Percentiles rank a stretch among this genome's conserved stretches.
Conservation (phyloP, 1,284 basidiomycete species). For the Trichosporon asahii region DNA sequence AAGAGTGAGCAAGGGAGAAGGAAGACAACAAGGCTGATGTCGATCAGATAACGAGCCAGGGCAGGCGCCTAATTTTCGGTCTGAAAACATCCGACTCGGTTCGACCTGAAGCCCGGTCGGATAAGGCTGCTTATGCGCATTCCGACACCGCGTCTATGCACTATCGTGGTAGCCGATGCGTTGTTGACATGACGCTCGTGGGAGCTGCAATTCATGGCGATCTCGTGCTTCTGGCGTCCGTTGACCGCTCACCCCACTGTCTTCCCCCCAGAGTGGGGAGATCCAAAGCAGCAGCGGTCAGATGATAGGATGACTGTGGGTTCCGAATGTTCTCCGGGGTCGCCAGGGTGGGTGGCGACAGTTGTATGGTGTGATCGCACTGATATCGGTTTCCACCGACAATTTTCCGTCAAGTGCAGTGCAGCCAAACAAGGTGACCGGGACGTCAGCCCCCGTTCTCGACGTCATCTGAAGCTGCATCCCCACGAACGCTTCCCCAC, state of each 20-base stretch:
- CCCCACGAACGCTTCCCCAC: not conserved
- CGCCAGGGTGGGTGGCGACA: not conserved
- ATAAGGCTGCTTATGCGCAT: not conserved
- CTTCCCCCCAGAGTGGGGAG: not conserved
- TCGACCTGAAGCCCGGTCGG: not conserved
- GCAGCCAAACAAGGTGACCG: not conserved
- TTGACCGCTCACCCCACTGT: not conserved
- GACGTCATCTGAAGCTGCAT: not conserved
- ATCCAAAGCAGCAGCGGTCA: not conserved
- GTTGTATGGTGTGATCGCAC: not conserved
- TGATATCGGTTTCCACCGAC: not conserved
- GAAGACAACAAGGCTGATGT: not conserved
- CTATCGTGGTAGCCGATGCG: not conserved
- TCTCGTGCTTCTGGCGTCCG: not conserved
- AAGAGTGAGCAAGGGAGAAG: not conserved
- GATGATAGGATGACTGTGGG: not conserved
- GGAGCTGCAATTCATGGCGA: not conserved
- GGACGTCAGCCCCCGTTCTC: not conserved
- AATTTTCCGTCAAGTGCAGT: not conserved
- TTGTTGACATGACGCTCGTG: not conserved
- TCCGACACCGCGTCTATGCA: not conserved
- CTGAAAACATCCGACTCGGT: conserved; percentile 9
- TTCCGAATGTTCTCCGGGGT: conserved; percentile 1
- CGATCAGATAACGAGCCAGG: not conserved
- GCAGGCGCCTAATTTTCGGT: conserved; percentile 1